Evolutionary conservation across 129 eudicot species (phyloP), one percentile per base, ranked within the genome.

Genomic region (Lactuca saligna): DNA sequence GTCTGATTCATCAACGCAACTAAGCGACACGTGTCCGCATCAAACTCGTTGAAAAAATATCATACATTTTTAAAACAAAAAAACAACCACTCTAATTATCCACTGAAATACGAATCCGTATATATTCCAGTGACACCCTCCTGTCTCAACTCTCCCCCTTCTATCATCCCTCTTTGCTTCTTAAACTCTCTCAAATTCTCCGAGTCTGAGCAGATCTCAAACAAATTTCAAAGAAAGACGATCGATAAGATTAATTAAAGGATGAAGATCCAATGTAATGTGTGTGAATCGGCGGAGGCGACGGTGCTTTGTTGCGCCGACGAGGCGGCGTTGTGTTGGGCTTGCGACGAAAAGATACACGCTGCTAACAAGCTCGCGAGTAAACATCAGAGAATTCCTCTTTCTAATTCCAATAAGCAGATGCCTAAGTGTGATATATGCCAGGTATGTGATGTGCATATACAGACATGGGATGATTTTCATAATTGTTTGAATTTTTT

Each of bases 221-320:
- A 25, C 29, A 25, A 25, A 58, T 58, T 57, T 57, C 41, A 31
- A 7, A 57, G 39, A 55, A 13, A 55, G 12, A 54, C 34, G 42
- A 42, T 17, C 8, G 6, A 49, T 25, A 25, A 25, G 29, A 25
- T 25, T 25, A 39, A 6, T 41, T 66, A 54, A 72, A 5, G 33
- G 70, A 90, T 91, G 97, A 91, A 88, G 97, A 91, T 91, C 41
- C 93, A 85, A 82, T 91, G 97, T 62, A 82, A 74, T 88, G 94
- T 86, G 42, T 88, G 97, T 65, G 96, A 82, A 79, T 76, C 57
- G 61, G 95, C 91, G 71, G 95, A 85, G 68, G 95, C 89, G 11
- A 77, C 63, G 46, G 84, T 87, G 77, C 74, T 91, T 12, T 91
- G 97, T 76, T 91, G 95, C 69, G 97, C 97, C 6, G 97, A 91